A percentile compares a stretch with the other conserved stretches of the same genome.
Conservation (phyloP, 202 grass and related monocot genomes). For the Cymbopogon flexuosus region DNA sequence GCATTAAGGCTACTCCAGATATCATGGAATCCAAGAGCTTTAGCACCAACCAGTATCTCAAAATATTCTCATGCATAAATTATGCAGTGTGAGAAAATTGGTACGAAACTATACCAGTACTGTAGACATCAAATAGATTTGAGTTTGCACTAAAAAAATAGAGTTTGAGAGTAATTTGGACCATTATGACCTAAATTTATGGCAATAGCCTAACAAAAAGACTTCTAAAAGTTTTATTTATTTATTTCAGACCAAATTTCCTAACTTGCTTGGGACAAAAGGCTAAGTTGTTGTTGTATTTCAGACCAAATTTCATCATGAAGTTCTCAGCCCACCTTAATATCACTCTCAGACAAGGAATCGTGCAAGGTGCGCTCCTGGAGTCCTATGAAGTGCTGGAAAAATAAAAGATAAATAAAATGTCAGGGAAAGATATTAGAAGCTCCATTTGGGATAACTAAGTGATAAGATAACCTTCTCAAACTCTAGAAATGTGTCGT, state of each 20-base stretch:
- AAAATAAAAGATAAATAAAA: slow-evolving; percentile 34
- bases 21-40: neutral
- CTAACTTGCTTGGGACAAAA: too few relatives aligned
- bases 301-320: slow-evolving; percentile 6
- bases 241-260: neutral
- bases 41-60: neutral
- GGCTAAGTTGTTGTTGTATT: neutral
- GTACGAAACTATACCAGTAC: neutral
- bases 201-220: neutral
- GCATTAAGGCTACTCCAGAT: neutral
- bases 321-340: slow-evolving; percentile 58
- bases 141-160: neutral
- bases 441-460: slow-evolving; percentile 24
- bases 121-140: neutral
- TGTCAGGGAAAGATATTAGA: slow-evolving; percentile 22
- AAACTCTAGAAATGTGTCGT: slow-evolving; percentile 82
- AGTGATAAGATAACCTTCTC: slow-evolving; percentile 57
- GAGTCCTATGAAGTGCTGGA: slow-evolving; percentile 75
- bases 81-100: neutral
- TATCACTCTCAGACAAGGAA: slow-evolving; percentile 64
- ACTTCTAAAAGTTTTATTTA: neutral
- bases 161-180: neutral
- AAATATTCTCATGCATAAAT: neutral
- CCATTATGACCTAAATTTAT: neutral
- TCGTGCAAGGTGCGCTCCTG: slow-evolving; percentile 67